Evolutionary conservation across 2,329 filamentous ascomycete species (phyloP).

Genomic region (Aspergillus luchuensis): DNA sequence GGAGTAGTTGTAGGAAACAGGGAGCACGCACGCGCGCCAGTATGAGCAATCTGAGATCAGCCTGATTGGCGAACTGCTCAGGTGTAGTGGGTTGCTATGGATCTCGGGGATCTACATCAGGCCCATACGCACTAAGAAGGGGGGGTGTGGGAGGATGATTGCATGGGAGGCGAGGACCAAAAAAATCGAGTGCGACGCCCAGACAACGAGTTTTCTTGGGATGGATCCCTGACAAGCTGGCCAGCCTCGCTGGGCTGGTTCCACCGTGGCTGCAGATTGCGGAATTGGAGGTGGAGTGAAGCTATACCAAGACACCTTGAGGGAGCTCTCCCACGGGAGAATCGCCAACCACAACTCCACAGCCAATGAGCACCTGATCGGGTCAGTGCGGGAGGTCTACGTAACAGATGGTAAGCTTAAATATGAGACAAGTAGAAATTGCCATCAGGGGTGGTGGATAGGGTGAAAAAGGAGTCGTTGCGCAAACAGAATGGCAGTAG

Average conservation of each 20-base stretch:
- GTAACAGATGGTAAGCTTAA: conserved; percentile 3
- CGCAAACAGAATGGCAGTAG: not conserved
- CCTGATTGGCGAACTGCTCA: conserved; percentile 3
- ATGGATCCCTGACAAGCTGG: conserved; percentile 1
- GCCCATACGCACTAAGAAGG: not conserved
- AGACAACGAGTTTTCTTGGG: not conserved
- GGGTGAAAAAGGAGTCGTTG: too few relatives aligned
- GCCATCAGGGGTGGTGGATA: not conserved
- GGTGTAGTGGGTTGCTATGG: not conserved
- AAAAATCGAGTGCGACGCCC: conserved; percentile 6
- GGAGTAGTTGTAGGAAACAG: not conserved
- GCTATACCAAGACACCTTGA: not conserved
- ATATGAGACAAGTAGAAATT: not conserved
- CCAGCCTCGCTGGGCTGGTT: conserved; percentile 2
- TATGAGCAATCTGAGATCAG: not conserved
- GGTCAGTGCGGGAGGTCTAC: not conserved
- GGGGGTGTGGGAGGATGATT: not conserved
- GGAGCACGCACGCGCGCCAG: not conserved
- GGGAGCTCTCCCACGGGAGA: not conserved
- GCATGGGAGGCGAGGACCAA: not conserved
- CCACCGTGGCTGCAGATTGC: not conserved
- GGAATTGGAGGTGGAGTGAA: not conserved
- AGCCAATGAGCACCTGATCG: not conserved
- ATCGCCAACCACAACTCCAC: not conserved
- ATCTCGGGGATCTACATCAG: conserved; percentile 12